Evolutionary conservation across 345 rosid genomes (phyloP).

Genomic region (Theobroma cacao): DNA sequence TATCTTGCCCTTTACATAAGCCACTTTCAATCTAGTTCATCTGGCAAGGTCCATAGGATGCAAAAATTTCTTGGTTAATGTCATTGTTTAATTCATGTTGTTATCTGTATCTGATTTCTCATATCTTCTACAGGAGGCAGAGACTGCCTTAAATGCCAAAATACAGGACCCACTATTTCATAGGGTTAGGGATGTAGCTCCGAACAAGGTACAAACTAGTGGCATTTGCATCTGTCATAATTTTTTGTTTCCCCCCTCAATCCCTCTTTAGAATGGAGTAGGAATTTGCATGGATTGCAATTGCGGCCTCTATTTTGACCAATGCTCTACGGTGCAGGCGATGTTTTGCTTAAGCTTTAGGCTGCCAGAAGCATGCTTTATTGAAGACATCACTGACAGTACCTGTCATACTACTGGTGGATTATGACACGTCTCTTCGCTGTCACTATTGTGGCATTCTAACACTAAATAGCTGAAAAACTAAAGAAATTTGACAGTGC

Average conservation of each 20-base stretch:
- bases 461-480: not conserved
- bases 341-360: slow-evolving; percentile 95
- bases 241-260: not conserved
- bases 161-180: slow-evolving; percentile 65
- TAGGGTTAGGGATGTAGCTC: slow-evolving; percentile 96
- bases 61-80: not conserved
- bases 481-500: not conserved
- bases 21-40: not conserved
- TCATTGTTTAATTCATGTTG: not conserved
- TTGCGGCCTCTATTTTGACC: not conserved
- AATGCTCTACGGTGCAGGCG: slow-evolving; percentile 49
- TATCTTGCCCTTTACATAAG: not conserved
- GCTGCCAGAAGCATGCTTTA: slow-evolving; percentile 78
- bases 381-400: slow-evolving; percentile 22
- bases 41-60: not conserved
- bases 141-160: slow-evolving; percentile 52
- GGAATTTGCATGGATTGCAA: not conserved
- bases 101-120: slow-evolving; percentile 6
- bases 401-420: not conserved
- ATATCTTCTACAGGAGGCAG: slow-evolving; percentile 59
- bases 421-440: not conserved
- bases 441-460: not conserved
- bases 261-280: not conserved
- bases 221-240: not conserved
- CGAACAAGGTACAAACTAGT: slow-evolving; percentile 66